These are phyloP conservation scores for Pterothamnion heteromorphum DNA, from an alignment of 31 red algal species.

Conservation along the genomic window DNA sequence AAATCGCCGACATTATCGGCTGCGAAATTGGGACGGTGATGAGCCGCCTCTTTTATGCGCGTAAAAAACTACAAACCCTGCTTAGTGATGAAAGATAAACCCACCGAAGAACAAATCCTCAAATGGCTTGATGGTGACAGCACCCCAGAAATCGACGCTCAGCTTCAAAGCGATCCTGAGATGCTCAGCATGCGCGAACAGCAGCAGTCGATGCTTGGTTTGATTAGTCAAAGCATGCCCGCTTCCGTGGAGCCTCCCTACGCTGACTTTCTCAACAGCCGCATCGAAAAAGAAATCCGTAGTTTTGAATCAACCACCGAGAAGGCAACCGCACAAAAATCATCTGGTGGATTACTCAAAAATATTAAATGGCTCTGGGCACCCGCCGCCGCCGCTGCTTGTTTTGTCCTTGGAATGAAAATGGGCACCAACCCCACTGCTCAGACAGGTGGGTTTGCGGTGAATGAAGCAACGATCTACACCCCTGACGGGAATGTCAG, in stretches of 20 bases:
- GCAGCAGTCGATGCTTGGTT: not conserved
- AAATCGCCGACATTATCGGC: not conserved
- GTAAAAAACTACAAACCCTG: slow-evolving; percentile 8
- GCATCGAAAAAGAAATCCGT: too few species aligned
- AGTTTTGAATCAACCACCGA: not conserved
- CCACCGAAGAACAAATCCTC: not conserved
- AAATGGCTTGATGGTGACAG: not conserved
- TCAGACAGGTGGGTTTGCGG: not conserved
- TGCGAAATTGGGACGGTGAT: not conserved
- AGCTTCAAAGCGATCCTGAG: not conserved
- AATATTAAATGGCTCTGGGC: not conserved
- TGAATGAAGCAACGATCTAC: not conserved
- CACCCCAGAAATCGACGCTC: not conserved
- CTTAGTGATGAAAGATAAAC: not conserved
- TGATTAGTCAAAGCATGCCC: not conserved
- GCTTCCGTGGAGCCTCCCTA: not conserved
- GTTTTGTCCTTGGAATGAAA: not conserved
- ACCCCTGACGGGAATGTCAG: not conserved
- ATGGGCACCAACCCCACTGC: not conserved
- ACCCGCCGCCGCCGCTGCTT: not conserved
- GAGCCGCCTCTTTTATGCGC: not conserved
- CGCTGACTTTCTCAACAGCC: not conserved
- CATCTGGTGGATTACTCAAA: not conserved
- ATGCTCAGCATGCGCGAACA: not conserved
- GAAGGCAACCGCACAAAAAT: not conserved